phyloP scores from a whole-genome alignment of 257 asterid genomes.

The Ocimum tenuiflorum region DNA sequence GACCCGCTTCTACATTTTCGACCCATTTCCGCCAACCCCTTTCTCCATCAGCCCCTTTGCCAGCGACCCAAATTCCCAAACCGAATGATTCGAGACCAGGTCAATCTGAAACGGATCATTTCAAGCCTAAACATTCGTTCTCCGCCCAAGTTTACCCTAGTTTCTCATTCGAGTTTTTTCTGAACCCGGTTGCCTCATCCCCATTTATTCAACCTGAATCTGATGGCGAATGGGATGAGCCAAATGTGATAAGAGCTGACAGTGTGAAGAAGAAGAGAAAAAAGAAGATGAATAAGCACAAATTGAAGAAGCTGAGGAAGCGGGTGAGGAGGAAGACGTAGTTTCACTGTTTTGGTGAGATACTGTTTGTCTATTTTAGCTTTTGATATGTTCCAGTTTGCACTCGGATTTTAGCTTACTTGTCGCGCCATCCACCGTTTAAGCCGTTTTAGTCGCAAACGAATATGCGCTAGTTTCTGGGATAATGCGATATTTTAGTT shows the following conservation, averaged over 20 bases:
- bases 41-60: slow-evolving; percentile 20
- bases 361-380: background rate
- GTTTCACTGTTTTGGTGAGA: slow-evolving; percentile 29
- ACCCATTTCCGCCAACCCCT: slow-evolving; percentile 27
- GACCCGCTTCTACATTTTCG: slow-evolving; percentile 29
- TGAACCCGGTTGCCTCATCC: slow-evolving; percentile 36
- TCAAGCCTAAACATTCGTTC: slow-evolving; percentile 12
- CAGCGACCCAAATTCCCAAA: slow-evolving; percentile 19
- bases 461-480: background rate
- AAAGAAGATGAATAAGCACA: slow-evolving; percentile 88
- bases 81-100: slow-evolving; percentile 5
- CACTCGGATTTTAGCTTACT: background rate
- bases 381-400: slow-evolving; percentile 1
- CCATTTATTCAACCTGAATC: slow-evolving; percentile 18
- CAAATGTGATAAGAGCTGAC: slow-evolving; percentile 52
- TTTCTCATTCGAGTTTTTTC: slow-evolving; percentile 45
- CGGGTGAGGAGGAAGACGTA: slow-evolving; percentile 54
- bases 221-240: slow-evolving; percentile 35
- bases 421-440: background rate
- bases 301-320: slow-evolving; percentile 73
- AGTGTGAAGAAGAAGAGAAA: slow-evolving; percentile 90
- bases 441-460: background rate
- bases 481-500: background rate
- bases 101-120: slow-evolving; percentile 14
- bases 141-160: slow-evolving; percentile 36